A percentile compares a stretch with the other conserved stretches of the same genome.
Conservation (phyloP, 495 filamentous ascomycete species). For the Thermothielavioides terrestris region DNA sequence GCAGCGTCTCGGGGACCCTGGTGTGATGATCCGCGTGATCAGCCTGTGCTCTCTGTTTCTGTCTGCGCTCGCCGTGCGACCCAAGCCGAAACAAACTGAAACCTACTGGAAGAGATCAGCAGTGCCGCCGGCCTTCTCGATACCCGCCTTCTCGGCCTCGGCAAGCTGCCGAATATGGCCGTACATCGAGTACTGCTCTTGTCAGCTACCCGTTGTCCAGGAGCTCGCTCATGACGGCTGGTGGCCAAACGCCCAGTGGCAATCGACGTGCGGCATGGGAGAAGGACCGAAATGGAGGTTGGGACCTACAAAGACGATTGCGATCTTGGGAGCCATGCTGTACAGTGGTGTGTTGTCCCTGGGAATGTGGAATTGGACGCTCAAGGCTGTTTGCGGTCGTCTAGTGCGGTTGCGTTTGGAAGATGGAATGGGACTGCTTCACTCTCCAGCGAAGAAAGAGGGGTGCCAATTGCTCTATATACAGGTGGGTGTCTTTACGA, state of each 20-base stretch:
- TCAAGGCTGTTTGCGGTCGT: neutral
- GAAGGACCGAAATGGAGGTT: neutral
- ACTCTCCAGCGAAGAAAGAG: neutral
- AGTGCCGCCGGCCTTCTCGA: slow-evolving; percentile 75
- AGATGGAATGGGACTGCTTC: neutral
- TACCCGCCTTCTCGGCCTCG: slow-evolving; percentile 82
- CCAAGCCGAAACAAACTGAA: too few species aligned
- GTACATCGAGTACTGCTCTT: slow-evolving; percentile 81
- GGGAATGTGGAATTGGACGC: neutral
- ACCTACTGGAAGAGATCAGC: slow-evolving; percentile 74
- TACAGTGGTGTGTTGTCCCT: neutral
- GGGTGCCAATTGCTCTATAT: slow-evolving; percentile 1
- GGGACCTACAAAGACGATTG: slow-evolving; percentile 73
- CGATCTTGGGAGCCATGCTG: slow-evolving; percentile 86
- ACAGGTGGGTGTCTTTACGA: neutral
- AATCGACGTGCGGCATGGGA: too few species aligned
- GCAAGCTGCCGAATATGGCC: slow-evolving; percentile 82
- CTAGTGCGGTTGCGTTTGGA: neutral
- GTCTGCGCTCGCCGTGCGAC: neutral
- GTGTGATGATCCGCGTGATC: neutral
- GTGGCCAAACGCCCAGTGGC: too few species aligned
- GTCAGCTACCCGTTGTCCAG: slow-evolving; percentile 10
- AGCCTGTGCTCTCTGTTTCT: neutral
- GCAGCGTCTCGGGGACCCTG: slow-evolving; percentile 82
- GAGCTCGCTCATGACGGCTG: neutral